Conservation (phyloP, 129 eudicot species). For the Solidago caesia region DNA sequence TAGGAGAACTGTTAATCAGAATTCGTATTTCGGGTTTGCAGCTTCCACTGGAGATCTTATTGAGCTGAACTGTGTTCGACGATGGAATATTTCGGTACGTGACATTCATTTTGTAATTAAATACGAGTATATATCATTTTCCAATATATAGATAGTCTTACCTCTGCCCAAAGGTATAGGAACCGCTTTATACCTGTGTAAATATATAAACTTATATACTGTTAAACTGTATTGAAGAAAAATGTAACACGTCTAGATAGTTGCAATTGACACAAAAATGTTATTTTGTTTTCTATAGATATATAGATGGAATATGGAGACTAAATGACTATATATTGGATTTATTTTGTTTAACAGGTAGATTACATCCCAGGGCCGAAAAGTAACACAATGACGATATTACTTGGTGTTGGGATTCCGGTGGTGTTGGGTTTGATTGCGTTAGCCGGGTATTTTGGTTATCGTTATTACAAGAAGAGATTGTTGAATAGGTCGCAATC, state of each 20-base stretch:
- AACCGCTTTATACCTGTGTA: too few relatives aligned
- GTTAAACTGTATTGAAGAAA: too few relatives aligned
- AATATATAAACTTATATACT: too few relatives aligned
- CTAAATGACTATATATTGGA: too few relatives aligned
- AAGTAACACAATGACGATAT: slow-evolving; percentile 23
- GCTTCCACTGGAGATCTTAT: slow-evolving; percentile 55
- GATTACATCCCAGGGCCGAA: slow-evolving; percentile 25
- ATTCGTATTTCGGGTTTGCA: slow-evolving; percentile 71
- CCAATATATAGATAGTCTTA: too few relatives aligned
- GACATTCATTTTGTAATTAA: too few relatives aligned
- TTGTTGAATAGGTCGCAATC: slow-evolving; percentile 30
- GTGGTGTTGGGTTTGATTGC: slow-evolving; percentile 31
- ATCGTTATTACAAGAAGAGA: slow-evolving; percentile 23
- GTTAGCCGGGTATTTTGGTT: slow-evolving; percentile 33
- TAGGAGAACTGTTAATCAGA: slow-evolving; percentile 17
- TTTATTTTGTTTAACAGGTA: slow-evolving; percentile 6
- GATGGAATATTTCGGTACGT: slow-evolving; percentile 64
- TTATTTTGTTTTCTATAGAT: too few relatives aligned
- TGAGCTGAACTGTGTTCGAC: slow-evolving; percentile 57
- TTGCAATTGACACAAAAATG: too few relatives aligned
- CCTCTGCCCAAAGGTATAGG: too few relatives aligned
- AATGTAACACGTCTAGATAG: too few relatives aligned
- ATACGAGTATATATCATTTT: too few relatives aligned
- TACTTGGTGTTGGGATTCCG: slow-evolving; percentile 53
- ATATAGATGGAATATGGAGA: too few relatives aligned